phyloP scores from a whole-genome alignment of 2,329 filamentous ascomycete genomes.

The Claviceps pusilla region DNA sequence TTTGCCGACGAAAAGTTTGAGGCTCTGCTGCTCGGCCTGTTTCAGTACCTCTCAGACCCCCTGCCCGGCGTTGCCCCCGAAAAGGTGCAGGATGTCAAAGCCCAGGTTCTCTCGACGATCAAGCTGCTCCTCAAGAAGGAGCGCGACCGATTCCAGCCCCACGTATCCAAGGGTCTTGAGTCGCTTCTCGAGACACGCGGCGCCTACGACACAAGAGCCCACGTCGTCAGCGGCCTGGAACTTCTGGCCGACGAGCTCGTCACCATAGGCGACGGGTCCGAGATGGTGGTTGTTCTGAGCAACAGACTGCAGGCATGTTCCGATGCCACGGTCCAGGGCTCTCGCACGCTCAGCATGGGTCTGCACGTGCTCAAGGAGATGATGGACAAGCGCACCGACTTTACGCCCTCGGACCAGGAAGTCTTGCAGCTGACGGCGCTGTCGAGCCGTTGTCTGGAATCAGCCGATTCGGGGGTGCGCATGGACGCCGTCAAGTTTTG shows the following conservation, averaged over 20 bases:
- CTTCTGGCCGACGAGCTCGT: conserved; percentile 59
- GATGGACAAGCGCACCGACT: conserved; percentile 34
- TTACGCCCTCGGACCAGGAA: conserved; percentile 35
- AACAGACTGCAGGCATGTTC: conserved; percentile 28
- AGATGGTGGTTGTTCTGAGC: conserved; percentile 42
- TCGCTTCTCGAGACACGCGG: conserved; percentile 50
- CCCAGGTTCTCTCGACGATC: conserved; percentile 59
- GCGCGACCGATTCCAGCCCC: conserved; percentile 48
- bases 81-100: conserved; percentile 57
- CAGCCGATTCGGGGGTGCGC: conserved; percentile 44
- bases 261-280: conserved; percentile 45
- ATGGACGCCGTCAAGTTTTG: conserved; percentile 73
- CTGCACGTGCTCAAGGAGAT: conserved; percentile 47
- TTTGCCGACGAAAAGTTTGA: conserved; percentile 56
- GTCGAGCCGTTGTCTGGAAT: conserved; percentile 43
- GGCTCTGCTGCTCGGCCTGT: conserved; percentile 49
- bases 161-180: conserved; percentile 53
- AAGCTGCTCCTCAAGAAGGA: conserved; percentile 57
- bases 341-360: conserved; percentile 44
- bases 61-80: conserved; percentile 39
- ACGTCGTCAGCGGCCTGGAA: conserved; percentile 62
- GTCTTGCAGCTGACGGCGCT: conserved; percentile 35
- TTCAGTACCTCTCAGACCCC: conserved; percentile 55
- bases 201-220: conserved; percentile 51
- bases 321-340: conserved; percentile 29